phyloP scores from a whole-genome alignment of 345 rosid genomes.

The Aquilaria yunnanensis region DNA sequence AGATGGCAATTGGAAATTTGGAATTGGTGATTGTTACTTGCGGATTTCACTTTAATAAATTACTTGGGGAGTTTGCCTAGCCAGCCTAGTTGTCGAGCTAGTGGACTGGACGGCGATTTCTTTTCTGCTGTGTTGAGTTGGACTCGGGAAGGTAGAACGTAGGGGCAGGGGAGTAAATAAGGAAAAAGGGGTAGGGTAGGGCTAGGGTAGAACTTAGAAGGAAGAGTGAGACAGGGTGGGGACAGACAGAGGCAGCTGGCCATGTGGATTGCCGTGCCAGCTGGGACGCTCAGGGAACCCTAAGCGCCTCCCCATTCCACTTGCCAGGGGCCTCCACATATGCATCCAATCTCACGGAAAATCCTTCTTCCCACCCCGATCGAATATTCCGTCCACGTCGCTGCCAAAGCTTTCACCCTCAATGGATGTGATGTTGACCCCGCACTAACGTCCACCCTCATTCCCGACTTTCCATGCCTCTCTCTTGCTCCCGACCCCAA shows the following conservation, averaged over 20 bases:
- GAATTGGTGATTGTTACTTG: too few species aligned
- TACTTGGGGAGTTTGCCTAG: too few species aligned
- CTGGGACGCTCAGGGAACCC: constrained; percentile 30
- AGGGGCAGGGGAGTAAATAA: not conserved
- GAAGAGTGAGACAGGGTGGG: not conserved
- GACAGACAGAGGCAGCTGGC: constrained; percentile 19
- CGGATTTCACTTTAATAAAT: too few species aligned
- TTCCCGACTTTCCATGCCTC: too few species aligned
- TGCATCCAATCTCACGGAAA: not conserved
- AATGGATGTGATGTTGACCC: not conserved
- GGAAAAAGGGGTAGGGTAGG: not conserved
- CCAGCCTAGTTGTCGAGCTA: too few species aligned
- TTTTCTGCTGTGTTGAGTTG: too few species aligned
- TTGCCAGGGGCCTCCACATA: constrained; percentile 13
- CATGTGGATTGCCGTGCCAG: constrained; percentile 33
- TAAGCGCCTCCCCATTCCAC: constrained; percentile 2
- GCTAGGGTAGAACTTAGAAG: not conserved
- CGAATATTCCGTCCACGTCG: not conserved
- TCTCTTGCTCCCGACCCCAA: too few species aligned
- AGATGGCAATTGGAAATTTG: too few species aligned
- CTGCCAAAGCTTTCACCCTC: not conserved
- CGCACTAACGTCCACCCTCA: too few species aligned
- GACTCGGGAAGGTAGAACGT: not conserved
- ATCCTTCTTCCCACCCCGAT: not conserved
- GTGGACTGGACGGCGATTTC: too few species aligned